Conservation (phyloP, 768 basidiomycete species). For the Rhizopogon vesiculosus region DNA sequence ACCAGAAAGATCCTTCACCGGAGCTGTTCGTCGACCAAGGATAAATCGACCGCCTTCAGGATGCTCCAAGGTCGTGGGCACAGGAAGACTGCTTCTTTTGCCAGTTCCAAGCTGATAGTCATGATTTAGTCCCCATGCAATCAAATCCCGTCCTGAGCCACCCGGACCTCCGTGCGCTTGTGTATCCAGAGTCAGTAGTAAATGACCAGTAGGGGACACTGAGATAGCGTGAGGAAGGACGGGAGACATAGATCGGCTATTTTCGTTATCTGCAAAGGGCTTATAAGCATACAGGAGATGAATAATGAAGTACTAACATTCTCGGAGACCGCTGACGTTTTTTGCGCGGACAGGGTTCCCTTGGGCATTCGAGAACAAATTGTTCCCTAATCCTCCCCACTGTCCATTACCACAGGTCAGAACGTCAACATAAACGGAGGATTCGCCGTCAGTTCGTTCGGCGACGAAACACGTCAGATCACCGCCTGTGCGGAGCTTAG, state of each 20-base stretch:
- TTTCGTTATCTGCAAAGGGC: conserved; percentile 55
- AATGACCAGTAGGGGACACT: conserved; percentile 73
- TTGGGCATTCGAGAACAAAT: conserved; percentile 59
- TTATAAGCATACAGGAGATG: conserved; percentile 4
- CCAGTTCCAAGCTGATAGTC: conserved; percentile 76
- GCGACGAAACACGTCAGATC: conserved; percentile 76
- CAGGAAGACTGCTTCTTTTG: conserved; percentile 52
- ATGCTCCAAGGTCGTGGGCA: conserved; percentile 47
- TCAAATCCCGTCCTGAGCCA: conserved; percentile 56
- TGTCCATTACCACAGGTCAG: conserved; percentile 83
- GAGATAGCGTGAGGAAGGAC: conserved; percentile 59
- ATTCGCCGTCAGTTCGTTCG: conserved; percentile 40
- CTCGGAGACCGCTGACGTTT: conserved; percentile 76
- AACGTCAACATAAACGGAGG: conserved; percentile 43
- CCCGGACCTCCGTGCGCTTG: conserved; percentile 40
- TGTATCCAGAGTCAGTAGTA: conserved; percentile 70
- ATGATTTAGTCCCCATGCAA: conserved; percentile 71
- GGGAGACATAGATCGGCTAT: conserved; percentile 51
- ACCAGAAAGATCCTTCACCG: conserved; percentile 57
- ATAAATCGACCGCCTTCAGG: conserved; percentile 56
- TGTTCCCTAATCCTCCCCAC: conserved; percentile 73
- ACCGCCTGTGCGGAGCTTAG: conserved; percentile 38
- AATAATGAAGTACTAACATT: conserved; percentile 54
- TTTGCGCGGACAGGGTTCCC: conserved; percentile 68
- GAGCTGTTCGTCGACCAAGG: conserved; percentile 46